These are phyloP conservation scores for Hypoxylon lienhwacheense DNA, from an alignment of 495 filamentous ascomycete species.

Conservation along the genomic window DNA sequence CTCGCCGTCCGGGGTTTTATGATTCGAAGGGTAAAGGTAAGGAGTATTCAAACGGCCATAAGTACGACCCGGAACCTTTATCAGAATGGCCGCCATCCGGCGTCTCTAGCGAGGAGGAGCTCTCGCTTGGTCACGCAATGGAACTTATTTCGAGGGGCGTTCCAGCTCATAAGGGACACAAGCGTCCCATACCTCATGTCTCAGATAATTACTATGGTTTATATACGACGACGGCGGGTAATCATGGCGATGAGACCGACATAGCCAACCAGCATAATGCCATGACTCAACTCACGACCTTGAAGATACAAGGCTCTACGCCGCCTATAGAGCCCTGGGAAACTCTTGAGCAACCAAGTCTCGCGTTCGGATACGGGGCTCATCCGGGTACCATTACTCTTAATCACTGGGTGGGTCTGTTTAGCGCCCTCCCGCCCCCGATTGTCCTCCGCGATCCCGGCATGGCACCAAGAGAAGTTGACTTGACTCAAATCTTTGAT, in stretches of 20 bases:
- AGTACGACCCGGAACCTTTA: constrained; percentile 44
- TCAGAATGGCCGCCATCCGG: constrained; percentile 53
- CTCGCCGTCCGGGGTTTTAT: constrained; percentile 43
- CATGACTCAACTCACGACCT: constrained; percentile 53
- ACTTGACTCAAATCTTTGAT: constrained; percentile 55
- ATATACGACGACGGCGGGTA: constrained; percentile 51
- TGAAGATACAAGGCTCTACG: constrained; percentile 44
- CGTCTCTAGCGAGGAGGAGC: constrained; percentile 46
- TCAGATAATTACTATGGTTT: constrained; percentile 55
- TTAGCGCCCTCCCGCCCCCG: constrained; percentile 50
- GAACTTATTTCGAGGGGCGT: constrained; percentile 51
- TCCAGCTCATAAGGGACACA: constrained; percentile 51
- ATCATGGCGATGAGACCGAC: constrained; percentile 49
- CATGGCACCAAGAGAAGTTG: constrained; percentile 55
- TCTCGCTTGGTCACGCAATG: constrained; percentile 50
- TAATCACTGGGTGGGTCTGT: constrained; percentile 58
- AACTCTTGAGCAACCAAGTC: constrained; percentile 66
- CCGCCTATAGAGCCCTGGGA: constrained; percentile 59
- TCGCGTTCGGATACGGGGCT: constrained; percentile 59
- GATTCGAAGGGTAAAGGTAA: constrained; percentile 50
- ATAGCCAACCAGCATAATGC: constrained; percentile 49
- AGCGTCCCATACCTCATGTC: constrained; percentile 48
- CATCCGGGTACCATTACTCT: constrained; percentile 63
- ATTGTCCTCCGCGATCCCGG: constrained; percentile 55
- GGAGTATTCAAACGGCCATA: constrained; percentile 37